phyloP scores from a whole-genome alignment of 805 yeast genomes.

The Millerago galiae region DNA sequence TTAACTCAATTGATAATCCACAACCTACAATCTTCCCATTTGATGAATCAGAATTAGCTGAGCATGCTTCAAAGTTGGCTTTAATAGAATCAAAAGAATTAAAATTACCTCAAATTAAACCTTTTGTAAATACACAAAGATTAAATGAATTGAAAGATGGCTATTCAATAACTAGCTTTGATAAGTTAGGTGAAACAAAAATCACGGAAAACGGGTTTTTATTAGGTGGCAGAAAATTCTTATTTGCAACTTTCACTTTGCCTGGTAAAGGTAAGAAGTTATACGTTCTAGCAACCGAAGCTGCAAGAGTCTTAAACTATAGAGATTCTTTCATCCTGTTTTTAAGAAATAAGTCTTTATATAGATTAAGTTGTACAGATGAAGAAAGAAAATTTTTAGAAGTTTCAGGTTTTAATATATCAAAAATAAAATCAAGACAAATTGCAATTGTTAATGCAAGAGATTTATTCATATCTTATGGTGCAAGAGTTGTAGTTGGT shows the following conservation, averaged over 20 bases:
- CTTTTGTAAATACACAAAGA: conserved; percentile 11
- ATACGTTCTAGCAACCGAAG: conserved; percentile 35
- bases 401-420: conserved; percentile 20
- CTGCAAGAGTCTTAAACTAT: conserved; percentile 35
- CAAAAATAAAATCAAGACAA: conserved; percentile 18
- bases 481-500: conserved; percentile 39
- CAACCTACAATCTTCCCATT: conserved; percentile 19
- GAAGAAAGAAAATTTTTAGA: conserved; percentile 33
- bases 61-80: conserved; percentile 7
- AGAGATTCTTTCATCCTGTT: conserved; percentile 51
- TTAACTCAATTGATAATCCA: conserved; percentile 19
- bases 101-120: conserved; percentile 8
- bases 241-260: conserved; percentile 34
- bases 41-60: conserved; percentile 5
- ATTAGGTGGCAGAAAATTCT: conserved; percentile 32
- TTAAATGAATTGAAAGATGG: conserved; percentile 26
- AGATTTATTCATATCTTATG: conserved; percentile 42
- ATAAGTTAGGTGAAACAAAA: conserved; percentile 41
- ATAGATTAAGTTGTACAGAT: conserved; percentile 30
- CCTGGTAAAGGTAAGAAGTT: conserved; percentile 31
- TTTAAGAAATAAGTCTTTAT: conserved; percentile 31
- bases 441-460: conserved; percentile 30
- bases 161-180: conserved; percentile 25
- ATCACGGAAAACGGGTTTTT: conserved; percentile 33
- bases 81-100: conserved; percentile 12